Percentiles rank a stretch among this genome's conserved stretches.
These are phyloP conservation scores for Xylaria arbuscula DNA, from an alignment of 2,329 filamentous ascomycete species.

Conservation along the genomic window DNA sequence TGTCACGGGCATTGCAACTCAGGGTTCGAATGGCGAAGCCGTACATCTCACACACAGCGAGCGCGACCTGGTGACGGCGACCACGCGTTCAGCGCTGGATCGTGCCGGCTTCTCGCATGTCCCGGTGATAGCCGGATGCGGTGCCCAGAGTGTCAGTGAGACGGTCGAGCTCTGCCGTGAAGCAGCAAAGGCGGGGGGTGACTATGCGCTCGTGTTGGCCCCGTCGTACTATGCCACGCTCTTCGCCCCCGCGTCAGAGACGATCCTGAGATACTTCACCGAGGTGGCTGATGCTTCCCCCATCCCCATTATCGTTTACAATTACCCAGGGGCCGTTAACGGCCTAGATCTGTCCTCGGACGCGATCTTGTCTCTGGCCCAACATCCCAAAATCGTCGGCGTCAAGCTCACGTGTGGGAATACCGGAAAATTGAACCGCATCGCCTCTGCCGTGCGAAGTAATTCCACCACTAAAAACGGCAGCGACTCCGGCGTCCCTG, in stretches of 20 bases:
- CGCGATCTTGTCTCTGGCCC: conserved; percentile 66
- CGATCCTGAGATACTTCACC: conserved; percentile 73
- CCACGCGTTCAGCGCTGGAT: conserved; percentile 76
- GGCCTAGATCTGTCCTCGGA: conserved; percentile 74
- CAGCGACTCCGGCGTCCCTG: conserved; percentile 43
- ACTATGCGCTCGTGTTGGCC: conserved; percentile 80
- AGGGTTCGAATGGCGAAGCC: conserved; percentile 86
- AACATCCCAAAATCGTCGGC: conserved; percentile 74
- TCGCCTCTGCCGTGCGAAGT: conserved; percentile 67
- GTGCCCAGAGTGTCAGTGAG: conserved; percentile 78
- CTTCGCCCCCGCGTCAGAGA: conserved; percentile 69
- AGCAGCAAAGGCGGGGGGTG: conserved; percentile 74
- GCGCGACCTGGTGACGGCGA: conserved; percentile 73
- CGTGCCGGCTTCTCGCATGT: conserved; percentile 71
- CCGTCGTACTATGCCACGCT: conserved; percentile 79
- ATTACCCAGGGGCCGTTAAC: conserved; percentile 72
- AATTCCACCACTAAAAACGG: neutral
- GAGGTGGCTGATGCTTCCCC: conserved; percentile 72
- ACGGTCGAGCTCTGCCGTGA: conserved; percentile 76
- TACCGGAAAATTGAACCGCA: conserved; percentile 75
- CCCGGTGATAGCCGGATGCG: conserved; percentile 81
- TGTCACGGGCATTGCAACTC: conserved; percentile 78
- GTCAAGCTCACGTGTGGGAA: conserved; percentile 78
- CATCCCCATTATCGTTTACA: conserved; percentile 76
- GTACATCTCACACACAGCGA: conserved; percentile 80